Evolutionary conservation across 495 filamentous ascomycete species (phyloP).

Genomic region (Tuber aestivum): DNA sequence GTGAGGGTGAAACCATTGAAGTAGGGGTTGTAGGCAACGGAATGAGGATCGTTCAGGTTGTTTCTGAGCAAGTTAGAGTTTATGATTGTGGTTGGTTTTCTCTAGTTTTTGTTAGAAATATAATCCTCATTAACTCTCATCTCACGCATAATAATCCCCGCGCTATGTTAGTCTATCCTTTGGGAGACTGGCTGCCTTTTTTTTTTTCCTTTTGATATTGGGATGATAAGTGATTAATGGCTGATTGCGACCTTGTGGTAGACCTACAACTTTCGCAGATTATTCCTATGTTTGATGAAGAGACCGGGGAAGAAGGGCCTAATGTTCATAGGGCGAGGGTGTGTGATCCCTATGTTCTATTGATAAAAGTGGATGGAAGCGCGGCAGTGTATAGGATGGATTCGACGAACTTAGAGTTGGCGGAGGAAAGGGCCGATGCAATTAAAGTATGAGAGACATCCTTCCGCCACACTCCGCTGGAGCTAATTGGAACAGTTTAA

Average conservation of each 20-base stretch:
- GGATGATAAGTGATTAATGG: conserved; percentile 12
- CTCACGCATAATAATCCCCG: background rate
- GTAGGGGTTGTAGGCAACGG: conserved; percentile 68
- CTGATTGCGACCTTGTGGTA: conserved; percentile 42
- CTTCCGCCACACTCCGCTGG: background rate
- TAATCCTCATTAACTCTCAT: background rate
- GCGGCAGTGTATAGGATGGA: conserved; percentile 69
- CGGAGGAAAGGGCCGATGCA: conserved; percentile 62
- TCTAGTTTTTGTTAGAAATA: conserved; percentile 6
- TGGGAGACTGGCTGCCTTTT: background rate
- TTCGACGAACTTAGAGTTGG: conserved; percentile 67
- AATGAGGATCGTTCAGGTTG: conserved; percentile 73
- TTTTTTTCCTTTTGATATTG: conserved; percentile 12
- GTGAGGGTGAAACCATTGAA: conserved; percentile 75
- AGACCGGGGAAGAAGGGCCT: conserved; percentile 67
- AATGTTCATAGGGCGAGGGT: conserved; percentile 75
- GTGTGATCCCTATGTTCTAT: conserved; percentile 76
- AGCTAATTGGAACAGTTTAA: conserved; percentile 40
- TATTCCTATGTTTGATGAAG: conserved; percentile 81
- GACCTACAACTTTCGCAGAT: conserved; percentile 84
- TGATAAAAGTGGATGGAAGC: conserved; percentile 75
- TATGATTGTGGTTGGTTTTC: conserved; percentile 72
- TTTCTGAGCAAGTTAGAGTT: conserved; percentile 73
- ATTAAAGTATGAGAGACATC: conserved; percentile 42
- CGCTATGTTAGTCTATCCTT: background rate